These are phyloP conservation scores for Didymella lethalis DNA, from an alignment of 2,329 filamentous ascomycete genomes.

Conservation along the genomic window DNA sequence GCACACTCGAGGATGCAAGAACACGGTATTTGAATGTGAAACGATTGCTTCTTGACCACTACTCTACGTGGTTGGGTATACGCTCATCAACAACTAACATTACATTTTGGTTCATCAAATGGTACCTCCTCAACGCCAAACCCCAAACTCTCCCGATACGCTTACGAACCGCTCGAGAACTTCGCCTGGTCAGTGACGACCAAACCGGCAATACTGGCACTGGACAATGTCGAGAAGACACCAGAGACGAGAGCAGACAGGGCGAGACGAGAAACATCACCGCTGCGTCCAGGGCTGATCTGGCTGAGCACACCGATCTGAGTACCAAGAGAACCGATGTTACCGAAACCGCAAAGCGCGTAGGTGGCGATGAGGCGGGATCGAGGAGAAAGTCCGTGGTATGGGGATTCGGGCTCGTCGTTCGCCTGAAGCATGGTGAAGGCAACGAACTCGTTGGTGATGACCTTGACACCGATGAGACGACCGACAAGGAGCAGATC, in stretches of 20 bases:
- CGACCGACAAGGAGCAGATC: slow-evolving; percentile 75
- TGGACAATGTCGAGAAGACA: slow-evolving; percentile 79
- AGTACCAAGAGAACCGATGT: slow-evolving; percentile 85
- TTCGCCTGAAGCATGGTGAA: slow-evolving; percentile 65
- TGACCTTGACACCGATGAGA: slow-evolving; percentile 84
- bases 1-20: background rate
- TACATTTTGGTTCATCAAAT: slow-evolving; percentile 17
- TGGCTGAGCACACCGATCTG: slow-evolving; percentile 89
- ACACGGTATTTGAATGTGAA: slow-evolving; percentile 1
- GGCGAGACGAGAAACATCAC: slow-evolving; percentile 78
- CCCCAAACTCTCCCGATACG: slow-evolving; percentile 1
- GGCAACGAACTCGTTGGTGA: slow-evolving; percentile 85
- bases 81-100: slow-evolving; percentile 23
- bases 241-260: slow-evolving; percentile 80
- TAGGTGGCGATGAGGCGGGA: slow-evolving; percentile 86
- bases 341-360: slow-evolving; percentile 77
- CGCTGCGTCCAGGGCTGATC: slow-evolving; percentile 75
- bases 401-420: slow-evolving; percentile 56
- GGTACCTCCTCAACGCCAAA: slow-evolving; percentile 11
- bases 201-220: slow-evolving; percentile 66
- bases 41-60: slow-evolving; percentile 15
- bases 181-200: slow-evolving; percentile 58
- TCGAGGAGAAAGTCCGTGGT: slow-evolving; percentile 69
- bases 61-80: slow-evolving; percentile 23
- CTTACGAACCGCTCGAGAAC: slow-evolving; percentile 33